Base-by-base conservation (phyloP, 2,329 filamentous ascomycete species). In the Aureobasidium sp. region DNA sequence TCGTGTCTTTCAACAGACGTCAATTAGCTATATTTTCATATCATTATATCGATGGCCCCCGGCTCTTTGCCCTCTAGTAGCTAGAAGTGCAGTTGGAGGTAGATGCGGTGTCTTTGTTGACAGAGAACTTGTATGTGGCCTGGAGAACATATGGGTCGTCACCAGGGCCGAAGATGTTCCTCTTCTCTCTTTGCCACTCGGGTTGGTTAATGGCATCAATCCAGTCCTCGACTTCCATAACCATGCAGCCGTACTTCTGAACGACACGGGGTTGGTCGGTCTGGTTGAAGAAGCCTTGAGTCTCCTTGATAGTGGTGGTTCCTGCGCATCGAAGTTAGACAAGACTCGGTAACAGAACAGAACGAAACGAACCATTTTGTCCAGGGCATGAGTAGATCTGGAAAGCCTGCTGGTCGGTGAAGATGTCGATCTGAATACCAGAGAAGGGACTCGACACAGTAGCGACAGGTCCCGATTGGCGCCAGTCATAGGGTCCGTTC, bases 181-280 rank as follows among this genome's bases (percentile, higher is more conserved):
- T 77, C 67, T 78, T 75, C 50, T 79, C 75, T 61, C 92, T 83
- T 63, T 85, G 85, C 93, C 93, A 97, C 74, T 91, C 84, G 0
- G 92, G 92, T 68, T 95, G 84, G 76, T 96, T 97, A 76, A 97
- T 94, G 29, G 82, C 91, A 72, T 96, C 92, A 70, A 97, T 96
- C 84, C 86, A 97, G 73, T 94, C 91, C 79, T 97, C 85, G 14
- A 94, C 90, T 77, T 97, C 93, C 74, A 97, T 82, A 53, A 96
- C 93, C 29, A 96, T 71, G 74, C 93, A 97, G 35, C 90, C 91
- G 70, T 91, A 90, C 78, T 92, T 73, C 61, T 84, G 81, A 29
- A 91, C 87, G 8, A 82, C 82, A 40, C 86, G 79, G 3, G 84
- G 82, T 67, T 85, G 82, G 35, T 77, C 74, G 1, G 75, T 65